Evolutionary conservation across 2,329 filamentous ascomycete genomes (phyloP), one percentile per base, ranked within the genome.

Genomic region (Neobulgaria alba): DNA sequence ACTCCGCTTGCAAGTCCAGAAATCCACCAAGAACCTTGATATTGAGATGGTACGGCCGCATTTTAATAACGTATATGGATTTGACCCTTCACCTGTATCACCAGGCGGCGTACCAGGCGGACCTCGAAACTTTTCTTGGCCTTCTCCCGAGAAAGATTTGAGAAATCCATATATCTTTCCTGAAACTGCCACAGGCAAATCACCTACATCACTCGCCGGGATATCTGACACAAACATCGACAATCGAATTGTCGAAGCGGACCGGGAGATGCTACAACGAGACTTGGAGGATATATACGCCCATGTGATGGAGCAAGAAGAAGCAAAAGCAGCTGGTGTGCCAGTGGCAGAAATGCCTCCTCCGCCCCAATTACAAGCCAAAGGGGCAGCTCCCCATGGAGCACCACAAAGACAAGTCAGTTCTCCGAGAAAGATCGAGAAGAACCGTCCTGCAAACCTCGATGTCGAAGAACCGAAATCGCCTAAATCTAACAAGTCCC

Each of bases 221-320:
- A 65, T 75, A 51, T 77, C 77, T 43, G 77, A 85, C 45, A 73
- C 72, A 12, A 79, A 77, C 16, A 85, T 95, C 45, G 87, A 95
- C 60, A 79, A 82, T 44, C 73, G 72, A 44, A 74, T 95, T 12
- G 73, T 95, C 17, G 75, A 82, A 44, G 73, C 76, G 45, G 85
- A 95, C 63, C 77, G 75, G 59, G 71, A 74, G 56, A 81, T 82
- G 67, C 79, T 85, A 48, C 80, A 92, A 61, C 72, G 81, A 50
- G 85, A 95, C 60, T 79, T 95, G 62, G 88, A 95, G 61, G 79
- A 85, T 54, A 79, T 96, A 60, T 96, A 95, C 64, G 87, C 81
- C 47, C 83, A 88, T 52, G 89, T 95, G 49, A 83, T 95, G 79
- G 86, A 88, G 61, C 85, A 94, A 54, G 89, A 95, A 56, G 76